Evolutionary conservation across 1,284 basidiomycete species (phyloP).

Genomic region (Ceraceosorus guamensis): DNA sequence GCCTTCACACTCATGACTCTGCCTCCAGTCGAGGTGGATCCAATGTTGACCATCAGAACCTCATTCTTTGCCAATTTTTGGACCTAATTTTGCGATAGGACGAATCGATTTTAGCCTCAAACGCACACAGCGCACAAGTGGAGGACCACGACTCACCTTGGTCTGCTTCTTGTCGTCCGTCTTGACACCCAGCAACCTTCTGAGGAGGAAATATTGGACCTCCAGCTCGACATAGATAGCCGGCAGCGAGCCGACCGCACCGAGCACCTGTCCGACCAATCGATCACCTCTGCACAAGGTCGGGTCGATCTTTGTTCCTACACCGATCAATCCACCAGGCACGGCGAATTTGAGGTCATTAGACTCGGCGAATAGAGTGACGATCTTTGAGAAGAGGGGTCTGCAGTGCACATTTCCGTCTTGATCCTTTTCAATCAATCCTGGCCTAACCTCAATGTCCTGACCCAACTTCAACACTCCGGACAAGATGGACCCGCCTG

Average conservation of each 20-base stretch:
- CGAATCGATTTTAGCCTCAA: too few species aligned
- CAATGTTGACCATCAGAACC: slow-evolving; percentile 60
- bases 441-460: slow-evolving; percentile 94
- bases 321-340: slow-evolving; percentile 94
- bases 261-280: slow-evolving; percentile 90
- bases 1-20: slow-evolving; percentile 44
- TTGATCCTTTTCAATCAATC: slow-evolving; percentile 90
- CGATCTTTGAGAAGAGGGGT: slow-evolving; percentile 85
- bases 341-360: slow-evolving; percentile 92
- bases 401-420: slow-evolving; percentile 84
- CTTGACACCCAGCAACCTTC: slow-evolving; percentile 92
- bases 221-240: slow-evolving; percentile 86
- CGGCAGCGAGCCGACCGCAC: slow-evolving; percentile 84
- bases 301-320: slow-evolving; percentile 92
- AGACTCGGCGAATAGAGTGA: slow-evolving; percentile 86
- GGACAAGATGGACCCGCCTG: slow-evolving; percentile 88
- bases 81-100: too few species aligned
- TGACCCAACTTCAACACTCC: slow-evolving; percentile 83
- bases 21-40: slow-evolving; percentile 45
- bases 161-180: slow-evolving; percentile 98
- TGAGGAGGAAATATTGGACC: slow-evolving; percentile 59
- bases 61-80: slow-evolving; percentile 88
- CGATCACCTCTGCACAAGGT: slow-evolving; percentile 94
- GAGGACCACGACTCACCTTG: too few species aligned
- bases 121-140: too few species aligned